Conservation (phyloP, 768 basidiomycete species). For the Termitomyces sp. region DNA sequence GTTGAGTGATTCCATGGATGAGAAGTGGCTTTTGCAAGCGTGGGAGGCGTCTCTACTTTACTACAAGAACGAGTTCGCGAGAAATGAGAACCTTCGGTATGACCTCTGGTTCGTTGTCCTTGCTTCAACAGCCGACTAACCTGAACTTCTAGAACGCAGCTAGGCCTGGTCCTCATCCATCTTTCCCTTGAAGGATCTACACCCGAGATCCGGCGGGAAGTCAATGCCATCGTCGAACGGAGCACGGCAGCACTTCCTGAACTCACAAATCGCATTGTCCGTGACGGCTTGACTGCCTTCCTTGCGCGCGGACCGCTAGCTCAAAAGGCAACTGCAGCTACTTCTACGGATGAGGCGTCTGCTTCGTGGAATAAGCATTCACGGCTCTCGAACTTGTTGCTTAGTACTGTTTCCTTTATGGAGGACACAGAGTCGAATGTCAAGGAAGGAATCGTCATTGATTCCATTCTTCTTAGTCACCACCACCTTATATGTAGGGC, state of each 20-base stretch:
- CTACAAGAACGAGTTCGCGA: slow-evolving; percentile 44
- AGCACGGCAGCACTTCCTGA: slow-evolving; percentile 37
- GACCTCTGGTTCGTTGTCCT: slow-evolving; percentile 11
- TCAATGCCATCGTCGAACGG: slow-evolving; percentile 35
- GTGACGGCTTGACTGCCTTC: slow-evolving; percentile 51
- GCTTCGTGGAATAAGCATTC: slow-evolving; percentile 43
- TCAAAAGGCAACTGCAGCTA: slow-evolving; percentile 16
- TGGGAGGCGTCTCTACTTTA: slow-evolving; percentile 41
- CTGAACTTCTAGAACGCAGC: slow-evolving; percentile 37
- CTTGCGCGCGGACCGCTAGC: slow-evolving; percentile 31
- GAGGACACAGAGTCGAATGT: slow-evolving; percentile 34
- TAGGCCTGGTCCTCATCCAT: slow-evolving; percentile 66
- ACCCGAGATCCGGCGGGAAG: slow-evolving; percentile 46
- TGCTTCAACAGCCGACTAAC: neutral
- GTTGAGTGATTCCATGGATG: slow-evolving; percentile 52
- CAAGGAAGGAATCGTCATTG: slow-evolving; percentile 42
- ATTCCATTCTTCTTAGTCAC: slow-evolving; percentile 66
- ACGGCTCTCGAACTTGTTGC: slow-evolving; percentile 47
- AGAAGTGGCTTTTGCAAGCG: slow-evolving; percentile 73
- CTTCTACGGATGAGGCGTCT: slow-evolving; percentile 25
- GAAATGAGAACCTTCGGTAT: slow-evolving; percentile 53
- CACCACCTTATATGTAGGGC: slow-evolving; percentile 61
- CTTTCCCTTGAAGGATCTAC: slow-evolving; percentile 57
- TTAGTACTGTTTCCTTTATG: slow-evolving; percentile 42
- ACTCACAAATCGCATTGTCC: slow-evolving; percentile 46